A percentile compares a stretch with the other conserved stretches of the same genome.
Conservation (phyloP, 2,329 filamentous ascomycete species). For the Beauveria sp. region DNA sequence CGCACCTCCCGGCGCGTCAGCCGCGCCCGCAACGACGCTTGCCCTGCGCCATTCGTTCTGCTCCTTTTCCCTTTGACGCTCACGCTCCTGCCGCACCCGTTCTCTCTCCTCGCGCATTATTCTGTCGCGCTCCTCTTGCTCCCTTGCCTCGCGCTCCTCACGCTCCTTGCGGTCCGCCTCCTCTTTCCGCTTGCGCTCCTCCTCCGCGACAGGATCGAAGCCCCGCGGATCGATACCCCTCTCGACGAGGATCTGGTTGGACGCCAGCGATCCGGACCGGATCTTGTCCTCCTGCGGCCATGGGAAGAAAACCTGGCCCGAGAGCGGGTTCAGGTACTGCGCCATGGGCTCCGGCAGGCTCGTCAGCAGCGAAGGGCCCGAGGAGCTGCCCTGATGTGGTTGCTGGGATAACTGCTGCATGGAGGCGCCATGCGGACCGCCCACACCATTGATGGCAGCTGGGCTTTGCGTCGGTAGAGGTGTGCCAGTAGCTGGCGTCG, state of each 20-base stretch:
- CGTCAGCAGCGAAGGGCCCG: constrained; percentile 24
- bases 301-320: constrained; percentile 58
- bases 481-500: constrained; percentile 26
- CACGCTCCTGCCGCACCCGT: constrained; percentile 32
- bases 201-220: constrained; percentile 50
- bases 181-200: constrained; percentile 41
- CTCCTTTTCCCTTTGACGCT: constrained; percentile 34
- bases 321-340: constrained; percentile 47
- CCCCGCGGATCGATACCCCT: constrained; percentile 53
- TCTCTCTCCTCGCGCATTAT: constrained; percentile 32
- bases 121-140: constrained; percentile 38
- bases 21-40: constrained; percentile 23
- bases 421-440: background rate
- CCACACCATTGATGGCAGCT: constrained; percentile 25
- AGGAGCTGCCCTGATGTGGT: constrained; percentile 25
- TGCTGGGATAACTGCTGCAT: constrained; percentile 15
- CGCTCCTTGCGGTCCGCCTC: constrained; percentile 40
- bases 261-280: constrained; percentile 57
- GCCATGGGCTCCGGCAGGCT: constrained; percentile 41
- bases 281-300: constrained; percentile 71
- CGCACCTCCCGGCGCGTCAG: constrained; percentile 19
- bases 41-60: constrained; percentile 33
- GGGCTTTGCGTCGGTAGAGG: constrained; percentile 28
- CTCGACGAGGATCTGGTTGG: constrained; percentile 54
- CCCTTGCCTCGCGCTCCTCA: constrained; percentile 39